Evolutionary conservation across 768 basidiomycete species (phyloP).

Genomic region (Collybia nuda): DNA sequence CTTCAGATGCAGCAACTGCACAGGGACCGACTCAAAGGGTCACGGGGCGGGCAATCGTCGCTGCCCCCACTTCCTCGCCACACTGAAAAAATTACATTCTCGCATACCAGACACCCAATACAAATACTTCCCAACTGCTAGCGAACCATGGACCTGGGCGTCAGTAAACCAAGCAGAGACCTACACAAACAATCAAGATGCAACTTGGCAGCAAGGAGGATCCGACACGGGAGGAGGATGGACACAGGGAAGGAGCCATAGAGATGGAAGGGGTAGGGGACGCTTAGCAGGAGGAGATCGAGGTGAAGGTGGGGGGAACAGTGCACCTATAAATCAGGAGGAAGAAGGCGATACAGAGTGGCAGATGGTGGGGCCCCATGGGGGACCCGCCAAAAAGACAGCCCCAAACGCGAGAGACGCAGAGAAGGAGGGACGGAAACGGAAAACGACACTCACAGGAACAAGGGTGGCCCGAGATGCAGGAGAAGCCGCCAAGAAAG

Average conservation of each 20-base stretch:
- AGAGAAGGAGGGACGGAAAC: no score
- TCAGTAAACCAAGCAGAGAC: background rate
- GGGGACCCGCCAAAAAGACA: no score
- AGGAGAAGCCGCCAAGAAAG: no score
- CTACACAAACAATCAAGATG: background rate
- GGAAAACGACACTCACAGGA: no score
- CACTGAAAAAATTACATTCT: slow-evolving; percentile 6
- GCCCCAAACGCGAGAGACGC: no score
- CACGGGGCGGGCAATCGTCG: slow-evolving; percentile 25
- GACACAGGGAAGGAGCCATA: no score
- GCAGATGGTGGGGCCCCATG: background rate
- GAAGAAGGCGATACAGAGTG: background rate
- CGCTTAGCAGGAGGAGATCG: no score
- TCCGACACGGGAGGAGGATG: no score
- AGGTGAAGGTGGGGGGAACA: no score
- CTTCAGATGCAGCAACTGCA: slow-evolving; percentile 23
- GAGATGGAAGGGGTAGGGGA: no score
- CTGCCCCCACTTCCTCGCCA: slow-evolving; percentile 14
- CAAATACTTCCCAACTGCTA: slow-evolving; percentile 11
- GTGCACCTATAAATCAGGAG: no score
- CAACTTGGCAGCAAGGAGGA: background rate
- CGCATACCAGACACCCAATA: slow-evolving; percentile 15
- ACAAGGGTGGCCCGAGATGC: no score
- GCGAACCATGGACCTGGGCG: slow-evolving; percentile 6
- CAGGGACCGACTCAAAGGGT: slow-evolving; percentile 5